Base-by-base conservation (phyloP, 23 red algal species). In the Agarophyton chilense region DNA sequence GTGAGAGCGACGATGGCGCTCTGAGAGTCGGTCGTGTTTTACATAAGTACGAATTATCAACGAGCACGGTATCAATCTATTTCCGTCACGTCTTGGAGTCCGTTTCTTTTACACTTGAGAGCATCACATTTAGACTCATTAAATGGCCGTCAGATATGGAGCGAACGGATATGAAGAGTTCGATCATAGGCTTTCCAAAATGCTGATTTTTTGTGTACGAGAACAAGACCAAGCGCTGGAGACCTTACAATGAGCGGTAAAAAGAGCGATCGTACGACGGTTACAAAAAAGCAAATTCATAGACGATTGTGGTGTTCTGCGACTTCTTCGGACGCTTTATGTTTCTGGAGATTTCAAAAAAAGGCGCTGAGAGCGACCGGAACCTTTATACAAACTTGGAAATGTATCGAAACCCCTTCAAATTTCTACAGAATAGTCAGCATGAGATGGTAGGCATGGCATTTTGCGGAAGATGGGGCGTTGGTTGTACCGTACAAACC, bases 161-260 rank as follows among this genome's bases (percentile, higher is more conserved):
- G 26, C 21, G 35, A 0, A 4, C 1, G 52, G 17, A 65, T 35
- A 43, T 77, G 50, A 35, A 60, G 42, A 54, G 50, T 26, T 32
- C 77, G 24, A 0, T 77, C 8, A 75, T 88, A 19, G 65, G 70
- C 11, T 58, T 88, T 32, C 64, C 21, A 56, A n/a, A 21, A 21
- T 87, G 82, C 60, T 47, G 73, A 8, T 87, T 79, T 54, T 87
- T 87, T 45, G 25, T 87, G 28, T 63, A 74, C 47, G 65, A 64
- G 14, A 74, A 72, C 67, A 87, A 75, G 26, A 72, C 10, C 25
- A 51, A 63, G 29, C 8, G 50, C 39, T 87, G 36, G 45, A 10
- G 67, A 54, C 56, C 81, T 4, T 10, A 35, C 4, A 60, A 86
- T 3, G 14, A 21, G 6, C 4, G 10, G 22, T 41, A 70, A 31